Evolutionary conservation across 2,329 filamentous ascomycete genomes (phyloP).

Genomic region (Trichocomaceae sp.): DNA sequence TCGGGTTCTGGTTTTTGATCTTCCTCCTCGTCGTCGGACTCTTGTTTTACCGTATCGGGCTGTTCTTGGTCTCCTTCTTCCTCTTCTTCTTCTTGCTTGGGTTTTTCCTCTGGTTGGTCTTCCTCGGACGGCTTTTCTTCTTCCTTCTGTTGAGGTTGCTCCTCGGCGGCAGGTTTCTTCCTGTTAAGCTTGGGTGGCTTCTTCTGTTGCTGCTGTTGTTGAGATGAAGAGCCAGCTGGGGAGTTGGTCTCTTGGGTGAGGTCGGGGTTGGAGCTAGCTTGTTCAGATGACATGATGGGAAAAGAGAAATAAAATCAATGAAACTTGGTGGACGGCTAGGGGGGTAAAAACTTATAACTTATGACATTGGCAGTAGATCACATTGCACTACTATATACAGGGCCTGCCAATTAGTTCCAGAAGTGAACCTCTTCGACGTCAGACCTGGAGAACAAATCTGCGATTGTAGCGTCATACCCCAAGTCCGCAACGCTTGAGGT

Average conservation of each 20-base stretch:
- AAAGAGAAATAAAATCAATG: background rate
- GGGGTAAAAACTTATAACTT: conserved; percentile 8
- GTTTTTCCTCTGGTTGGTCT: conserved; percentile 1
- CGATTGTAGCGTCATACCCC: background rate
- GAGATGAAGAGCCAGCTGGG: conserved; percentile 5
- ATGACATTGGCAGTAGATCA: conserved; percentile 2
- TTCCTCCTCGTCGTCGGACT: conserved; percentile 5
- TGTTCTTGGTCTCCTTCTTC: conserved; percentile 21
- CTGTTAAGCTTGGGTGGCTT: conserved; percentile 28
- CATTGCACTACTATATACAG: background rate
- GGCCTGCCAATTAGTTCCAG: background rate
- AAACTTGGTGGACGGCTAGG: background rate
- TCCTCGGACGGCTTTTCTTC: background rate
- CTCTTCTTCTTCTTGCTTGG: conserved; percentile 14
- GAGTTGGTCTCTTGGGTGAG: conserved; percentile 7
- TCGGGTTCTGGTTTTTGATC: conserved; percentile 34
- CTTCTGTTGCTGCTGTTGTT: conserved; percentile 20
- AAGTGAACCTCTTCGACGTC: conserved; percentile 2
- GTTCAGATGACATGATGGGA: conserved; percentile 12
- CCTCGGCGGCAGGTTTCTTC: conserved; percentile 23
- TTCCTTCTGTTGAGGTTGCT: conserved; percentile 17
- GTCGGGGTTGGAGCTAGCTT: conserved; percentile 6
- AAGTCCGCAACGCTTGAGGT: background rate
- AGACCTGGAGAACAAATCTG: background rate
- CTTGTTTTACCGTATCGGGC: conserved; percentile 19